phyloP scores from a whole-genome alignment of 257 asterid species.

The Anisodus acutangulus region DNA sequence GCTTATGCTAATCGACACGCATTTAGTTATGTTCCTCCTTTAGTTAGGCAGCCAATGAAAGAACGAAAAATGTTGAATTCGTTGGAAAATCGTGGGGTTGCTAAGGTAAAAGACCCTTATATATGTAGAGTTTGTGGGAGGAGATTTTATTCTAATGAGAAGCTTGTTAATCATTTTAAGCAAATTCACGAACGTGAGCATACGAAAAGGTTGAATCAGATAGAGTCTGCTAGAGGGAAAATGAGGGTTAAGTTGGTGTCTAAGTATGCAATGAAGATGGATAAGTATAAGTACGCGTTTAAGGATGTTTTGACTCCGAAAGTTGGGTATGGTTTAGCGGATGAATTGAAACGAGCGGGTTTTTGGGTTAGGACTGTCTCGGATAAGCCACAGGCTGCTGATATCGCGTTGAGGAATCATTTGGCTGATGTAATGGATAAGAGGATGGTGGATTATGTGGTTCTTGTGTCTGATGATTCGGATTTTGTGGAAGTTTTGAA shows the following conservation, averaged over 20 bases:
- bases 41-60: slow-evolving; percentile 54
- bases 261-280: slow-evolving; percentile 78
- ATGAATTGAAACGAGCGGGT: slow-evolving; percentile 82
- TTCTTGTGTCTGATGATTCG: slow-evolving; percentile 86
- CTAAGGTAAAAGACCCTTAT: slow-evolving; percentile 63
- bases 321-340: slow-evolving; percentile 76
- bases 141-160: slow-evolving; percentile 70
- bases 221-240: slow-evolving; percentile 81
- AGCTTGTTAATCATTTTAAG: slow-evolving; percentile 73
- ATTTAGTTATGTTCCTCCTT: slow-evolving; percentile 75
- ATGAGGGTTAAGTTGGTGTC: slow-evolving; percentile 78
- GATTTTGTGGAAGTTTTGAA: slow-evolving; percentile 69
- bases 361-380: slow-evolving; percentile 77
- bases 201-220: slow-evolving; percentile 73
- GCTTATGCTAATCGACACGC: slow-evolving; percentile 84
- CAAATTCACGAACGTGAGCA: slow-evolving; percentile 85
- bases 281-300: slow-evolving; percentile 77
- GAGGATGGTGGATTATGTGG: slow-evolving; percentile 63
- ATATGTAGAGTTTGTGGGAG: slow-evolving; percentile 87
- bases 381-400: slow-evolving; percentile 82
- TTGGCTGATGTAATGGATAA: slow-evolving; percentile 82
- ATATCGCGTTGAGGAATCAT: slow-evolving; percentile 62
- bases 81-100: slow-evolving; percentile 60
- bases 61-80: slow-evolving; percentile 55
- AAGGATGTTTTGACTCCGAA: slow-evolving; percentile 73